phyloP scores from a whole-genome alignment of 2,329 filamentous ascomycete genomes.

The Ophidiomyces ophidiicola region DNA sequence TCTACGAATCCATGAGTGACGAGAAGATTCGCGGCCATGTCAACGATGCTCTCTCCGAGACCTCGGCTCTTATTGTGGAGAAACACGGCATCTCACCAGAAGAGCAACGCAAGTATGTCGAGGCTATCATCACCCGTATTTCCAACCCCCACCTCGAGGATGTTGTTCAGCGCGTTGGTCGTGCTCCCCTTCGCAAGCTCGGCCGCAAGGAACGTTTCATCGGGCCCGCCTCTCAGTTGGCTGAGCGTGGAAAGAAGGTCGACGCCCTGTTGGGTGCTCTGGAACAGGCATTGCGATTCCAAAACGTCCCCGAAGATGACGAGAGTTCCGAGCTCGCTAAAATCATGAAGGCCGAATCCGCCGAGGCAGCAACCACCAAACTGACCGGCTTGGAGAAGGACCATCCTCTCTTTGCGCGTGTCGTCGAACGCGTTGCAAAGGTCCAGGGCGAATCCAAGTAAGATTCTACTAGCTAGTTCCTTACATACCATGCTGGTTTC shows the following conservation, averaged over 20 bases:
- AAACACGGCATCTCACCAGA: conserved; percentile 69
- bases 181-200: conserved; percentile 86
- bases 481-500: not conserved
- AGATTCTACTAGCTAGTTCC: not conserved
- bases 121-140: conserved; percentile 85
- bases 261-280: conserved; percentile 66
- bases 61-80: conserved; percentile 67
- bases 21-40: conserved; percentile 69
- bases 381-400: conserved; percentile 66
- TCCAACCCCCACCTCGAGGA: conserved; percentile 89
- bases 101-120: conserved; percentile 75
- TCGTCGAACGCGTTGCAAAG: conserved; percentile 67
- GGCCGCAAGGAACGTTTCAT: conserved; percentile 93
- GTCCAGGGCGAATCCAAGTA: conserved; percentile 51
- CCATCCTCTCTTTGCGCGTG: conserved; percentile 65
- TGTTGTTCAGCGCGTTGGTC: conserved; percentile 85
- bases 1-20: conserved; percentile 80
- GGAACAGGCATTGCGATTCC: conserved; percentile 90
- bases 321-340: conserved; percentile 77
- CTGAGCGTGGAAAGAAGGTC: conserved; percentile 63
- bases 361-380: conserved; percentile 64
- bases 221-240: conserved; percentile 77
- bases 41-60: conserved; percentile 68
- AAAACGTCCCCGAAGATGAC: conserved; percentile 82
- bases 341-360: conserved; percentile 62